Evolutionary conservation across 441 rosid genomes (phyloP), one percentile per base, ranked within the genome.

Genomic region (Pelargonium australe): DNA sequence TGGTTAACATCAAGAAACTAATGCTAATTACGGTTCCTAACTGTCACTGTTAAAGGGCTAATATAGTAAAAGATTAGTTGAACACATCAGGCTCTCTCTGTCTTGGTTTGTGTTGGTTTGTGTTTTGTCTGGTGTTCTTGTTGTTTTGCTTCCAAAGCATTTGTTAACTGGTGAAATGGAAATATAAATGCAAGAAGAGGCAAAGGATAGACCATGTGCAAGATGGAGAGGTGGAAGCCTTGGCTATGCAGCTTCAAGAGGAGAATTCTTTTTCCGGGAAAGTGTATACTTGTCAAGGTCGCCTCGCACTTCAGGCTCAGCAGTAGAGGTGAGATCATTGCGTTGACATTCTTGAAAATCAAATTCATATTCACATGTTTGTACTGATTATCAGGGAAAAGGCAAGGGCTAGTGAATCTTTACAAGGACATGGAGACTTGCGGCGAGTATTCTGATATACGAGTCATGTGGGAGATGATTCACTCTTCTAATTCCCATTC

Each of bases 381-480:
- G 43, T 40, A 7, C 43, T 40, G 43, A 40, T 65, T 12, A 69
- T 73, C 82, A 85, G 89, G 79, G 43, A 78, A 75, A 5, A 72
- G 55, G 55, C 34, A 74, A 14, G 85, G 82, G 37, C 82, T 87
- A 11, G 64, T 72, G 68, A 68, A 55, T 68, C 83, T 88, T 16
- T 75, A 78, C 80, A 78, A 84, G 81, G 90, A 85, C 76, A 78
- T 85, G 87, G 93, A 86, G 70, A 79, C 84, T 20, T 86, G 85
- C 41, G 71, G 76, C 1, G 89, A 81, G 68, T 86, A 85, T 41
- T 76, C 74, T 66, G 90, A 88, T 68, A 85, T 85, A 73, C 83
- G 80, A 61, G 86, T 88, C 72, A 81, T 86, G 90, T 86, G 90
- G 91, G 77, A 84, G 65, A 79, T 86, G 75, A 60, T 86, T 74